These are phyloP conservation scores for Powellomyces hirtus DNA, from an alignment of 192 early-diverging fungal species.

Conservation along the genomic window DNA sequence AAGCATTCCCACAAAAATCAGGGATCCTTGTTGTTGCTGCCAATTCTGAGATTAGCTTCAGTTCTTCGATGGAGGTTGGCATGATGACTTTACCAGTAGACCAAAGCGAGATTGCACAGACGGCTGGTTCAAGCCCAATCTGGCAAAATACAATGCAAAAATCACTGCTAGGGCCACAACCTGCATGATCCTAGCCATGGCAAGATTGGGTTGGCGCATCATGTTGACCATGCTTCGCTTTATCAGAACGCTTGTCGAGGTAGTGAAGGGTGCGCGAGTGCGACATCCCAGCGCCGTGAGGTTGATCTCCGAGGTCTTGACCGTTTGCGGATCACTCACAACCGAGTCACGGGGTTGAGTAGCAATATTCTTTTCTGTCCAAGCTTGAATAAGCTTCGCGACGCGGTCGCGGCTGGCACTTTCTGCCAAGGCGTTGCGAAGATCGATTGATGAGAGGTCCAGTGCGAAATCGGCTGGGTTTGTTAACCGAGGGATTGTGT, in stretches of 20 bases:
- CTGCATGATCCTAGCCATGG: conserved; percentile 38
- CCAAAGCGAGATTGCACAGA: conserved; percentile 39
- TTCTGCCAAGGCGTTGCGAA: conserved; percentile 31
- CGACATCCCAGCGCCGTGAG: conserved; percentile 4
- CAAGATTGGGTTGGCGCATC: conserved; percentile 29
- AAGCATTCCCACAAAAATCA: conserved; percentile 48
- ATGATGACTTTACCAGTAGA: too few species aligned
- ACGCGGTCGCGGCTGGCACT: conserved; percentile 17
- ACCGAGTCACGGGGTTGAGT: too few species aligned
- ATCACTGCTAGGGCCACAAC: conserved; percentile 41
- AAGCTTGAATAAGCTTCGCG: conserved; percentile 21
- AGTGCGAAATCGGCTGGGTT: conserved; percentile 49
- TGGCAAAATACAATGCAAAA: conserved; percentile 34
- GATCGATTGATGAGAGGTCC: conserved; percentile 44
- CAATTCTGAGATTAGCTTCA: too few species aligned
- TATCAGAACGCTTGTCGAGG: conserved; percentile 30
- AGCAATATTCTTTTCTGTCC: too few species aligned
- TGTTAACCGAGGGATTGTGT: conserved; percentile 29
- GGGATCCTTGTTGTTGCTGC: conserved; percentile 38
- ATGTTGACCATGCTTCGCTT: conserved; percentile 34
- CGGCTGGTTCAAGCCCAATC: conserved; percentile 22
- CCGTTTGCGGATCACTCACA: background rate
- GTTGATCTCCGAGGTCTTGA: too few species aligned
- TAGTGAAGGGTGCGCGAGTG: conserved; percentile 1
- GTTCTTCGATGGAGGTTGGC: too few species aligned